These are phyloP conservation scores for Eucalyptus regnans DNA, from an alignment of 345 rosid genomes.

Conservation along the genomic window DNA sequence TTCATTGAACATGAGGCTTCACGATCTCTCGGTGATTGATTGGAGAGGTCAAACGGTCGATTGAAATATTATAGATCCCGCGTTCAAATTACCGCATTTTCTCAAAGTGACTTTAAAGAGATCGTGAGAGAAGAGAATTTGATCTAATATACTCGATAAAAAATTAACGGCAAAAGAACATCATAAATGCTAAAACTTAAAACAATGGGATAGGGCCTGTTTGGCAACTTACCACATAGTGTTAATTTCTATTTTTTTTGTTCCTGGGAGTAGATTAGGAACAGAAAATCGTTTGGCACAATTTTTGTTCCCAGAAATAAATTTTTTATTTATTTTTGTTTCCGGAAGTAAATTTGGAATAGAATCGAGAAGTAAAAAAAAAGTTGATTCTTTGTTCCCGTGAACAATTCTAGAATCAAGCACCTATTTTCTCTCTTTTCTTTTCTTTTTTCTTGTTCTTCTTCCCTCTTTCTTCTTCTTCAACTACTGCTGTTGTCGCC, in stretches of 20 bases:
- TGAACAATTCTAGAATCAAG: accelerated
- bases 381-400: accelerated
- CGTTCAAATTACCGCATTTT: background rate
- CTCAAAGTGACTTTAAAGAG: background rate
- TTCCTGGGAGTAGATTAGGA: accelerated
- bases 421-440: too few species aligned
- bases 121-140: background rate
- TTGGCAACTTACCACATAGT: accelerated
- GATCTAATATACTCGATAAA: background rate
- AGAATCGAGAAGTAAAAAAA: too few species aligned
- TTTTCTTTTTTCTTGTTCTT: too few species aligned
- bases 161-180: background rate
- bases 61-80: background rate
- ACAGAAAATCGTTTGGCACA: accelerated
- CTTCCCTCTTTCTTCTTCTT: too few species aligned
- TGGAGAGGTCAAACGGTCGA: background rate
- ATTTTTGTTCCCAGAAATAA: accelerated
- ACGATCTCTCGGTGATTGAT: background rate
- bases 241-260: accelerated
- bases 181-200: too few species aligned
- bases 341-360: accelerated
- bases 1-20: background rate
- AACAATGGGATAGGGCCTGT: too few species aligned
- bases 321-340: accelerated
- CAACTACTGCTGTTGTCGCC: accelerated